Percentiles rank a stretch among this genome's conserved stretches.
Conservation (phyloP, 768 basidiomycete species). For the Leccinum truebloodii region DNA sequence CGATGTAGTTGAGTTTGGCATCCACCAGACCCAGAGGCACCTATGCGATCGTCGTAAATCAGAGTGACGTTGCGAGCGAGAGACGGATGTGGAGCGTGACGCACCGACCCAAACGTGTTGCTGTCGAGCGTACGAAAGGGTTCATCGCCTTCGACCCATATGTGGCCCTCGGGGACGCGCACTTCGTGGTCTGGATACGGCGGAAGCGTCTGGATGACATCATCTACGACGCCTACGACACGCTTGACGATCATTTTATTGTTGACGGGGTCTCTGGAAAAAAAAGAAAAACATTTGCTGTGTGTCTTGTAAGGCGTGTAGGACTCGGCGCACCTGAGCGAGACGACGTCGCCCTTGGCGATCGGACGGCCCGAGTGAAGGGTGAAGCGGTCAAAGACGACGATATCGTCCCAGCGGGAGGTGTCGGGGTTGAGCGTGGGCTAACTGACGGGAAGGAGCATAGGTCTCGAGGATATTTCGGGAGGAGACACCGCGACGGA, state of each 20-base stretch:
- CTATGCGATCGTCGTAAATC: constrained; percentile 1
- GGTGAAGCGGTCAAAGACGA: constrained; percentile 57
- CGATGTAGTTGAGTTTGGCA: constrained; percentile 47
- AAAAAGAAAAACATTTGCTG: neutral
- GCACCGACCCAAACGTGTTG: constrained; percentile 70
- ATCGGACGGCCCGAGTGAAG: constrained; percentile 38
- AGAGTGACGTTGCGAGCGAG: neutral
- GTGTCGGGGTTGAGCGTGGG: constrained; percentile 74
- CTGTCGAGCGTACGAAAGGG: constrained; percentile 60
- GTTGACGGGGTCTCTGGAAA: constrained; percentile 59
- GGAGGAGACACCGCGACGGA: constrained; percentile 27
- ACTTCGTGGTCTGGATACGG: constrained; percentile 61
- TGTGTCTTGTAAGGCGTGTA: neutral
- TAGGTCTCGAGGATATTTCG: neutral
- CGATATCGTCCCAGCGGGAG: constrained; percentile 60
- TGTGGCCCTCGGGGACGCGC: constrained; percentile 58
- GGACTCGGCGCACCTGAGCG: constrained; percentile 46
- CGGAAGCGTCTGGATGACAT: constrained; percentile 64
- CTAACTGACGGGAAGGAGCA: constrained; percentile 43
- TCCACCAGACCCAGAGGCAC: constrained; percentile 52
- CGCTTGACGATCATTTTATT: constrained; percentile 62
- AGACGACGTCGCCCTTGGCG: constrained; percentile 64
- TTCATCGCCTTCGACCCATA: constrained; percentile 66
- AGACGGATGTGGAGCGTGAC: constrained; percentile 16
- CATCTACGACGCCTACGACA: constrained; percentile 63